Conservation (phyloP, 805 yeast genomes). For the Kodamaea nitidulidarum region DNA sequence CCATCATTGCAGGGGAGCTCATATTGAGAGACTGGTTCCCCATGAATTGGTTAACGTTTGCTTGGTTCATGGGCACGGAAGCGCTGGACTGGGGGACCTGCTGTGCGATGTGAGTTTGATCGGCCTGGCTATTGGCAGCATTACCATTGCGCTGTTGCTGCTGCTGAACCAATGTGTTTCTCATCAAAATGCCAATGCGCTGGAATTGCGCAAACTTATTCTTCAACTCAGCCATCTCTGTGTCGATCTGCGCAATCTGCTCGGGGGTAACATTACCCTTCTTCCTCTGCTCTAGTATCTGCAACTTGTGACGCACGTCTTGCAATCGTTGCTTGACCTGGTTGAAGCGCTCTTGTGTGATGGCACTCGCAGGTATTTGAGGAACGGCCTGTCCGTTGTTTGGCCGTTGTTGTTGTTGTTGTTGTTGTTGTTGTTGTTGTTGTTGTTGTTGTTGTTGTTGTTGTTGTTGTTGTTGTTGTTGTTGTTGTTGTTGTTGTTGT, state of each 20-base stretch:
- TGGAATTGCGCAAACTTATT: conserved; percentile 47
- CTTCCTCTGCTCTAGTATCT: conserved; percentile 47
- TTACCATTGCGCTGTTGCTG: conserved; percentile 6
- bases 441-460: background rate
- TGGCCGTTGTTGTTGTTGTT: background rate
- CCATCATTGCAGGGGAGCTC: conserved; percentile 8
- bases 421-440: background rate
- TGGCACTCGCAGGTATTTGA: conserved; percentile 18
- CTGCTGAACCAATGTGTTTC: conserved; percentile 36
- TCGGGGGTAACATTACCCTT: conserved; percentile 42
- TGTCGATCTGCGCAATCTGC: conserved; percentile 40
- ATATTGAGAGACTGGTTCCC: conserved; percentile 6
- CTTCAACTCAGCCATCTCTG: conserved; percentile 47
- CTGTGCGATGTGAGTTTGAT: background rate
- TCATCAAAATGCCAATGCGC: conserved; percentile 46
- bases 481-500: background rate
- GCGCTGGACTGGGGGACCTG: background rate
- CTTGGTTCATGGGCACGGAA: background rate
- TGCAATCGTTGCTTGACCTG: conserved; percentile 44
- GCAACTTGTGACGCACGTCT: conserved; percentile 48
- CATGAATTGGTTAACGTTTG: conserved; percentile 3
- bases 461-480: background rate
- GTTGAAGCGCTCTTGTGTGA: conserved; percentile 38
- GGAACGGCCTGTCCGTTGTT: conserved; percentile 2
- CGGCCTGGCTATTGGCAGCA: conserved; percentile 1